Evolutionary conservation across 192 early-diverging fungal genomes (phyloP), one percentile per base, ranked within the genome.

Genomic region (Coemansia sp.): DNA sequence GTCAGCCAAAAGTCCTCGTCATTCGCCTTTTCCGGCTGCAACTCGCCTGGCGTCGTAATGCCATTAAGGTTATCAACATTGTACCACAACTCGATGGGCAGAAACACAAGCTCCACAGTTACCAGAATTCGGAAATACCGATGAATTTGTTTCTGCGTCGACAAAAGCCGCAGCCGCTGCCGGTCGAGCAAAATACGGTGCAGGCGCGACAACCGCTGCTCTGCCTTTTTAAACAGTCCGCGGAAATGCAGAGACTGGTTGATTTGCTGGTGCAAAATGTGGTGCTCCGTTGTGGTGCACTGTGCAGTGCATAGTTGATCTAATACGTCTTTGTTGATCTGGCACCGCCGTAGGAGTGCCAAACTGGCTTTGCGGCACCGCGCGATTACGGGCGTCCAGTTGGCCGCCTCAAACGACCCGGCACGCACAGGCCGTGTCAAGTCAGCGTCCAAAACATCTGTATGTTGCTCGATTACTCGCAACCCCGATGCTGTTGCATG

Each of bases 51-150:
- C 13, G 76, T 79, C 2, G 71, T 63, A 16, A 79, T 79, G 7
- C 71, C 71, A 37, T 73, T 75, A 54, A 75, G 62, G 48, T 75
- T 75, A 38, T 75, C 74, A 18, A 75, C 64, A n/a, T 75, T 75
- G 61, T 70, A 62, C 74, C 74, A 75, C 57, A 79, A 65, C 61
- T 79, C 76, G n/a, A 79, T 73, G 3, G 76, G 76, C 56, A 79
- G 38, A 54, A 70, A 79, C 23, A 74, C 71, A 47, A 79, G 57
- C 55, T 69, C 71, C 1, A 70, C 71, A 2, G 68, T 68, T 45
- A 79, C 68, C 26, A 79, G 60, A 2, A 70, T 62, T 22, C 76
- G 76, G 37, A 79, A 79, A 52, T 74, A 70, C 39, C 65, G 63
- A 41, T 79, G 76, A 32, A 79, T 79, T 16, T 54, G 37, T 57